These are phyloP conservation scores for Truncatella angustata DNA, from an alignment of 2,329 filamentous ascomycete species.

Conservation along the genomic window DNA sequence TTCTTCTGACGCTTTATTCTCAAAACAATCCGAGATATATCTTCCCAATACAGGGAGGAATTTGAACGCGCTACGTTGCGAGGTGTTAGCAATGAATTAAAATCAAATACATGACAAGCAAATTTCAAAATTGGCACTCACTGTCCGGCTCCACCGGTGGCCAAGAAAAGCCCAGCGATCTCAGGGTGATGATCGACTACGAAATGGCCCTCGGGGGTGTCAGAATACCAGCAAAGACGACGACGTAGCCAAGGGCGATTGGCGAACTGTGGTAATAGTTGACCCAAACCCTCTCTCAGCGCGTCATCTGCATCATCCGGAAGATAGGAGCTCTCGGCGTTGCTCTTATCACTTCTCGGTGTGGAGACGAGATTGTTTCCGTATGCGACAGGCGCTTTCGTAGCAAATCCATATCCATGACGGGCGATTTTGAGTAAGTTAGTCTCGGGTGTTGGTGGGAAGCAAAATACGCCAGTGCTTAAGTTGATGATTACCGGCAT, in stretches of 20 bases:
- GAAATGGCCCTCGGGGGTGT: background rate
- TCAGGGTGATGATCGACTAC: background rate
- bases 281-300: background rate
- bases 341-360: background rate
- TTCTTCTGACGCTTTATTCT: background rate
- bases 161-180: background rate
- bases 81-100: no score
- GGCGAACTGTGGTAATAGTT: background rate
- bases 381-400: background rate
- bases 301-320: background rate
- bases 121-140: background rate
- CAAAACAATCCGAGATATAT: constrained; percentile 1
- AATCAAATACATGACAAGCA: background rate
- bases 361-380: background rate
- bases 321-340: background rate
- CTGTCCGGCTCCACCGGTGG: constrained; percentile 1
- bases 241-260: background rate
- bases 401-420: constrained; percentile 1
- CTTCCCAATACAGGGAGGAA: constrained; percentile 1
- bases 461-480: background rate
- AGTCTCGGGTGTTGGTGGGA: background rate
- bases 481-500: constrained; percentile 1
- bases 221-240: constrained; percentile 3
- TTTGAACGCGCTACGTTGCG: constrained; percentile 1
- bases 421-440: background rate